Base-by-base conservation (phyloP, 2,329 filamentous ascomycete genomes). In the Raffaelea arxii region DNA sequence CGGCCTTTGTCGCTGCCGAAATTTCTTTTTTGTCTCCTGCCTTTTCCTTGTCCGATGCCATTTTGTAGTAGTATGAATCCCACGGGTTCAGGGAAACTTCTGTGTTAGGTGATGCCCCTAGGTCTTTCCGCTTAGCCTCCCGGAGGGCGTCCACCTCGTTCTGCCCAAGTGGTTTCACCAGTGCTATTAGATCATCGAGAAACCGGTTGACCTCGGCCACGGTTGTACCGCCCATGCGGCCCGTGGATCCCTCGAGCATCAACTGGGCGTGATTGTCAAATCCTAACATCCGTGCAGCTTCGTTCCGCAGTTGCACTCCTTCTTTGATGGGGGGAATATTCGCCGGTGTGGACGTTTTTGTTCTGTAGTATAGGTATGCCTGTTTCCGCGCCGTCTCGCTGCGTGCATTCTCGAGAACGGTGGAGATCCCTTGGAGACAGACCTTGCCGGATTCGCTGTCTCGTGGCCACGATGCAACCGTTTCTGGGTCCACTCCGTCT, bases 381-480 rank as follows among this genome's bases (percentile, higher is more conserved):
- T 75, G 78, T 58, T 77, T 76, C 45, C 86, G 74, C 3, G 78
- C 82, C 52, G 85, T 78, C 18, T 80, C 70, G 56, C 84, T 77
- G 58, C 77, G 75, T 37, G 82, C 84, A 58, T 86, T 87, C 67
- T 88, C 90, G 54, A 86, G 70, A 1, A 82, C 75, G 0, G 86
- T 85, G 65, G 87, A 84, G 25, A 86, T 71, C 59, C 89, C 84
- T 2, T 84, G 84, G 60, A 90, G 90, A 66, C 90, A 90, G 73
- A 90, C 90, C 6, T 77, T 77, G 32, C 12, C 32, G 32, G n/a
- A n/a, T n/a, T 36, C 32, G 7, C 78, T 78, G 24, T 86, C 86
- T 65, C 86, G 84, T 62, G 85, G 80, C 49, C 89, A 66, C 2
- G 67, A 68, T 10, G 73, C 69, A 3, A 86, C 55, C 6, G 88